Evolutionary conservation across 1,284 basidiomycete species (phyloP).

Genomic region (Apiotrichum gamsii): DNA sequence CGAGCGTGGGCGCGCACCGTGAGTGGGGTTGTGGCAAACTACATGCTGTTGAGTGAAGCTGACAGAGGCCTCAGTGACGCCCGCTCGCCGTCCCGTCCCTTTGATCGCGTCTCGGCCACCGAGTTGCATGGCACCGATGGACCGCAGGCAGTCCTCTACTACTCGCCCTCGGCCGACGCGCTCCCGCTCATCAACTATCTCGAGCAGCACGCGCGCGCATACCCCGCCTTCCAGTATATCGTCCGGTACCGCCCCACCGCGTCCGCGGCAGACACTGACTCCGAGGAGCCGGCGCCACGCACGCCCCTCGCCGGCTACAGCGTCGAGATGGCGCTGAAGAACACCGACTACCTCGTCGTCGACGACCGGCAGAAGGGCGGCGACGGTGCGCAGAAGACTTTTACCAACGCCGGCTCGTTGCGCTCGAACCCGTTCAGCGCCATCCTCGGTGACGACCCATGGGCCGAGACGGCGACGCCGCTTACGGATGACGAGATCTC

Average conservation of each 20-base stretch:
- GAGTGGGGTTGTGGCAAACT: constrained; percentile 11
- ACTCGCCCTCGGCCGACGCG: constrained; percentile 56
- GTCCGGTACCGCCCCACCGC: constrained; percentile 58
- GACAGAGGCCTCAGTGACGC: constrained; percentile 16
- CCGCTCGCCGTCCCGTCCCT: constrained; percentile 54
- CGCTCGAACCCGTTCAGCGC: constrained; percentile 14
- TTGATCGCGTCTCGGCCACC: constrained; percentile 59
- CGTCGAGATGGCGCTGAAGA: constrained; percentile 86
- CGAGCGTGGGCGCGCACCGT: constrained; percentile 28
- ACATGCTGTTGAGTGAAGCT: neutral
- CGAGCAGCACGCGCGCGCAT: constrained; percentile 49
- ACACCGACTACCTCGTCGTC: constrained; percentile 91
- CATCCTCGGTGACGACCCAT: constrained; percentile 39
- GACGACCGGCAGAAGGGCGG: constrained; percentile 60
- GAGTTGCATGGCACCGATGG: constrained; percentile 52
- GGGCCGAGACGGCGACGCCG: constrained; percentile 54
- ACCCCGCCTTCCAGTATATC: constrained; percentile 61
- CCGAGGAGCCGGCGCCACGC: neutral
- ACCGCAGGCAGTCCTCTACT: constrained; percentile 62
- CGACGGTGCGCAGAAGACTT: constrained; percentile 5
- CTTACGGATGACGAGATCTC: constrained; percentile 60
- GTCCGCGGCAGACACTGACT: constrained; percentile 24
- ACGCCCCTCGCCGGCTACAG: constrained; percentile 77
- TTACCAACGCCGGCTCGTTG: neutral
- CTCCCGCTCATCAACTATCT: constrained; percentile 60